Evolutionary conservation across 2,329 filamentous ascomycete genomes (phyloP).

Genomic region (Bipolaris oryzae): DNA sequence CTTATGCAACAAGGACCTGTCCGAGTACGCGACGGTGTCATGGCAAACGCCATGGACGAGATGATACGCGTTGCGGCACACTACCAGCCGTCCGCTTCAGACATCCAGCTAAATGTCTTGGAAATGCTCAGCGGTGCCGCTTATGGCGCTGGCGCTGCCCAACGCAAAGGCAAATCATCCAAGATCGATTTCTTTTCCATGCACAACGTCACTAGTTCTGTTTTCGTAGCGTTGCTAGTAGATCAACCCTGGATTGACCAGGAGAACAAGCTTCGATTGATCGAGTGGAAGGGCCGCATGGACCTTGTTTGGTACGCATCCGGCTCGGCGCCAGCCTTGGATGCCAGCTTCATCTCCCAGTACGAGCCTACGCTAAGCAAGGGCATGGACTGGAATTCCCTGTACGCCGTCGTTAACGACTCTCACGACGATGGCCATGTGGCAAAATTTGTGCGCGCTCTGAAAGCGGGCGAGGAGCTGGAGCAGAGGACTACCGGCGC

Average conservation of each 20-base stretch:
- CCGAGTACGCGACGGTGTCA: too few relatives aligned
- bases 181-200: conserved; percentile 39
- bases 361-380: neutral
- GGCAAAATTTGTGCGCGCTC: neutral
- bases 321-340: too few relatives aligned
- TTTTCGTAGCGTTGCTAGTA: conserved; percentile 42
- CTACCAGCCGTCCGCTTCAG: neutral
- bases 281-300: conserved; percentile 33
- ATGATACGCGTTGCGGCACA: neutral
- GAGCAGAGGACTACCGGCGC: too few relatives aligned
- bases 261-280: conserved; percentile 30
- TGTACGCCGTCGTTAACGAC: neutral
- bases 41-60: too few relatives aligned
- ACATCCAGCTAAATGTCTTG: neutral
- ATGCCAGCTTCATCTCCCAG: neutral
- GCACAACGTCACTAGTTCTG: conserved; percentile 45
- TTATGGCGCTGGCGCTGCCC: neutral
- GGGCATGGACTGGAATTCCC: conserved; percentile 2
- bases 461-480: neutral
- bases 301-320: conserved; percentile 31
- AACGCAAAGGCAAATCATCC: neutral
- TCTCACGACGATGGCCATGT: neutral
- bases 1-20: too few relatives aligned
- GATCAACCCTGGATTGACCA: conserved; percentile 42
- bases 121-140: neutral